A percentile compares a stretch with the other conserved stretches of the same genome.
Conservation (phyloP, 108 stramenopile species). For the Conticribra guillardii region DNA sequence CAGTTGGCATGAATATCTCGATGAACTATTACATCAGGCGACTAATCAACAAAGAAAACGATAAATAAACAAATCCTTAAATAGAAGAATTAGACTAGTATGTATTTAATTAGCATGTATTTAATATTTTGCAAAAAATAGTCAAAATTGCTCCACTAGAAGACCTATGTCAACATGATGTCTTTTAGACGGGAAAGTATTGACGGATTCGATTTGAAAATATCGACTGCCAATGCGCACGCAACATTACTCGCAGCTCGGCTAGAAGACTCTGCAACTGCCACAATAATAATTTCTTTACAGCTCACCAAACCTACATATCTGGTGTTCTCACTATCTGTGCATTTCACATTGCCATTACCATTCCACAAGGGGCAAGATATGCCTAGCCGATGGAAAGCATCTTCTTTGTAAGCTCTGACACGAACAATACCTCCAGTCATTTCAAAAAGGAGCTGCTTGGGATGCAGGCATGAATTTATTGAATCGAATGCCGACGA, state of each 20-base stretch:
- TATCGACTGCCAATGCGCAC: slow-evolving; percentile 26
- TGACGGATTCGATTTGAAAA: slow-evolving; percentile 7
- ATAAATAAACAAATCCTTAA: no score
- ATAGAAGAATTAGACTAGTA: no score
- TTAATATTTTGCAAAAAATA: neutral
- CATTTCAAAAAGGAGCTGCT: slow-evolving; percentile 46
- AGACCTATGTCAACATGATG: no score
- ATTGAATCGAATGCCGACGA: slow-evolving; percentile 14
- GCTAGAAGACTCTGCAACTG: slow-evolving; percentile 13
- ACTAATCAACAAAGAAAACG: no score
- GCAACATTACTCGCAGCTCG: slow-evolving; percentile 21
- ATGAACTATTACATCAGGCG: no score
- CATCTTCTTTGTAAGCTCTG: slow-evolving; percentile 19
- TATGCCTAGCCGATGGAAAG: neutral
- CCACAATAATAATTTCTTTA: slow-evolving; percentile 13
- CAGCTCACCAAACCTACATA: slow-evolving; percentile 23
- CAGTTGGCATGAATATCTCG: no score
- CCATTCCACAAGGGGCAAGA: neutral
- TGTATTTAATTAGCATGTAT: no score
- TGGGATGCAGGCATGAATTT: slow-evolving; percentile 44
- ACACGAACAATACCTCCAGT: slow-evolving; percentile 36
- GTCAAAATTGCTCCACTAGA: no score
- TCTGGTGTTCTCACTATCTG: neutral
- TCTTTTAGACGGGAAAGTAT: slow-evolving; percentile 14
- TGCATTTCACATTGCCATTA: neutral